Percentiles rank a stretch among this genome's conserved stretches.
These are phyloP conservation scores for Alternaria viburni DNA, from an alignment of 2,329 filamentous ascomycete species.

Conservation along the genomic window DNA sequence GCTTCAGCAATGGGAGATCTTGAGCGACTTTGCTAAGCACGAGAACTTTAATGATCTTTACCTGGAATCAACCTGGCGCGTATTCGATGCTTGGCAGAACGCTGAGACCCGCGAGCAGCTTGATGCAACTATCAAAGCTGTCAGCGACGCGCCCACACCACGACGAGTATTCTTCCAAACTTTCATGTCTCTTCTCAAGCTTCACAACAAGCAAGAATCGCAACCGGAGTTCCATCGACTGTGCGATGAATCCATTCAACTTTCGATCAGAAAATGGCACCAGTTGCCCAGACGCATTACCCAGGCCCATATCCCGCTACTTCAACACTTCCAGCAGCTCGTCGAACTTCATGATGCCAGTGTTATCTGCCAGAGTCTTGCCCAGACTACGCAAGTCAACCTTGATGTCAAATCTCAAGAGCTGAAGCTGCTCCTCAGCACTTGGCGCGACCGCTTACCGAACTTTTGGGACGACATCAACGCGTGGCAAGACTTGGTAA, in stretches of 20 bases:
- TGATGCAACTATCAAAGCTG: conserved; percentile 91
- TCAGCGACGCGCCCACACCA: conserved; percentile 96
- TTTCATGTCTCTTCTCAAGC: conserved; percentile 95
- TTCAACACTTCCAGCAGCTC: conserved; percentile 97
- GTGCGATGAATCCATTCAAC: conserved; percentile 95
- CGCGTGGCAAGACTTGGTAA: conserved; percentile 99
- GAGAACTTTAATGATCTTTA: conserved; percentile 98
- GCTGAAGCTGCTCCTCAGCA: conserved; percentile 88
- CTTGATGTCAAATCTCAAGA: conserved; percentile 94
- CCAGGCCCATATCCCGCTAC: conserved; percentile 89
- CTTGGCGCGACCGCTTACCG: conserved; percentile 92
- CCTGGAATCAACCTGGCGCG: conserved; percentile 93
- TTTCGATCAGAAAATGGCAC: conserved; percentile 98
- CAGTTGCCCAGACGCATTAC: conserved; percentile 94
- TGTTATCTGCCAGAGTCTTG: conserved; percentile 90
- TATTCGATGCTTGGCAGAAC: conserved; percentile 92
- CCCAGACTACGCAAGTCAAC: conserved; percentile 81
- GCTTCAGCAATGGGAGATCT: conserved; percentile 97
- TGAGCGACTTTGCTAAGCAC: conserved; percentile 97
- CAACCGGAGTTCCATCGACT: conserved; percentile 83
- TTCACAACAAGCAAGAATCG: conserved; percentile 86
- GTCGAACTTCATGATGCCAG: conserved; percentile 98
- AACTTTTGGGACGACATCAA: conserved; percentile 99
- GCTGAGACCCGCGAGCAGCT: conserved; percentile 86
- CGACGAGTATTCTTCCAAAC: conserved; percentile 96